Conservation (phyloP, 2,329 filamentous ascomycete species). For the Coleophoma eucalyptorum region DNA sequence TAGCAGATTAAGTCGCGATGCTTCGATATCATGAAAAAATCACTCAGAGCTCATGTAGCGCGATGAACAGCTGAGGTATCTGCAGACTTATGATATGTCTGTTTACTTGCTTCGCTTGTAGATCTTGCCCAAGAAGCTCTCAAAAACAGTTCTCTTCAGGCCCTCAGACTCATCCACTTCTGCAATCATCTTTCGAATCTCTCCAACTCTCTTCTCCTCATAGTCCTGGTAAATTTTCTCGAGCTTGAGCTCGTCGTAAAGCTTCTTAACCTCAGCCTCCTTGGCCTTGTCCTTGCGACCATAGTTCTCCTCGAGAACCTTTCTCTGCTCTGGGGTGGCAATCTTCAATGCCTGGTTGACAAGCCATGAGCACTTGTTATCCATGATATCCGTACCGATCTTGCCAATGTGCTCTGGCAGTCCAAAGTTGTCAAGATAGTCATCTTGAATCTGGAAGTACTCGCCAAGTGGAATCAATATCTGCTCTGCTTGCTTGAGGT, state of each 20-base stretch:
- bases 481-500: constrained; percentile 83
- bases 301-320: constrained; percentile 88
- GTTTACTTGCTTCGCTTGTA: constrained; percentile 94
- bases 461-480: constrained; percentile 97
- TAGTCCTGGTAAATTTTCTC: constrained; percentile 82
- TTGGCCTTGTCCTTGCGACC: constrained; percentile 82
- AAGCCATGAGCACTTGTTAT: constrained; percentile 99
- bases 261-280: constrained; percentile 82
- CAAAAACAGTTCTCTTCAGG: constrained; percentile 86
- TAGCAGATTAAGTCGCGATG: not conserved
- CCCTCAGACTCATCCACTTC: constrained; percentile 82
- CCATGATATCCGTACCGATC: constrained; percentile 97
- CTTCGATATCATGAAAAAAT: not conserved
- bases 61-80: too few species aligned
- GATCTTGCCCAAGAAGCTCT: constrained; percentile 90
- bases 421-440: constrained; percentile 98
- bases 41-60: too few species aligned
- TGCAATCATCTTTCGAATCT: constrained; percentile 72
- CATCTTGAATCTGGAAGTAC: constrained; percentile 99
- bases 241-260: constrained; percentile 83
- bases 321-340: constrained; percentile 79
- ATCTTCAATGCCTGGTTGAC: constrained; percentile 88
- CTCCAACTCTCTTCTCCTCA: constrained; percentile 81
- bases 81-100: not conserved
- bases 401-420: constrained; percentile 92